Base-by-base conservation (phyloP, 2,329 filamentous ascomycete species). In the Cryphonectria radicalis region DNA sequence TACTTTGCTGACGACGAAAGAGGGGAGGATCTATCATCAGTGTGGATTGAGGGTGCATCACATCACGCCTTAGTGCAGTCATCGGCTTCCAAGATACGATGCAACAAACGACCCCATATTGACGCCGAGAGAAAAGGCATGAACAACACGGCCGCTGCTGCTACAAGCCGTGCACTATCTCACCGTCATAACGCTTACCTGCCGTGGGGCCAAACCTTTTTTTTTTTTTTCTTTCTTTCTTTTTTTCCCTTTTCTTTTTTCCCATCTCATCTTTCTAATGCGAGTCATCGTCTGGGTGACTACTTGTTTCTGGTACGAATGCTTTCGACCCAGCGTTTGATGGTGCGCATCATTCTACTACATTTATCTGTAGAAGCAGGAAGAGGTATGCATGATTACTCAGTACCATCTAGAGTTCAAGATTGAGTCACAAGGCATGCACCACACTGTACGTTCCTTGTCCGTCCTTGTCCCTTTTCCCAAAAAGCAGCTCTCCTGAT, bases 151-250 rank as follows among this genome's bases (percentile, higher is more conserved):
- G 32, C 53, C 46, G 28, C 63, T 40, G 14, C 19, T 71, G 70
- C 70, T 71, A 53, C 66, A 28, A 62, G 62, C 66, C 62, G 70
- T 69, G 40, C 32, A 65, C 70, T 35, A 62, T 68, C 66, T 68
- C 66, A 71, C 70, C 35, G 53, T 68, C 50, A 71, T 10, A 69
- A 37, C 64, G 50, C 59, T 28, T 42, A 25, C 35, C 59, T 40
- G 17, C 35, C 59, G 35, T 60, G 57, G 57, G 28, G 17, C 28
- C 57, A 19, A 35, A 25, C 50, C 22, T 53, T 25, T 13, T 13
- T 28, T 13, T 3, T 13, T 25, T 50, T 22, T 28, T 8, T 57
- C n/a, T n/a, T 22, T 22, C 3, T 19, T 46, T 50, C 22, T 22
- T 22, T 50, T 28, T 8, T 57, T 17, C 13, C 4, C 14, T 28